phyloP scores from a whole-genome alignment of 768 basidiomycete genomes.

The Russula emetica region DNA sequence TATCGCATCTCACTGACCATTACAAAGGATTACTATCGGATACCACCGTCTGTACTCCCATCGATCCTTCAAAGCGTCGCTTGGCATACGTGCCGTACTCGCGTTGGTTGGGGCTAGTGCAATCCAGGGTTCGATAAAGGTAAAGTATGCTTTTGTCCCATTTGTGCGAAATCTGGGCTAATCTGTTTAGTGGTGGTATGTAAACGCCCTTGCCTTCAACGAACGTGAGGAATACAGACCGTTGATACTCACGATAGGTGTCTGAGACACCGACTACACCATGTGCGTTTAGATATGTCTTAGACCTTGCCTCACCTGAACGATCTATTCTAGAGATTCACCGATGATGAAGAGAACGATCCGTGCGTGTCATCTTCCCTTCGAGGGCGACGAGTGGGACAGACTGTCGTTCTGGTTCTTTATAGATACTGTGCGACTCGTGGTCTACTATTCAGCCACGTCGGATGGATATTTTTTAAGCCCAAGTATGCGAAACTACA shows the following conservation, averaged over 20 bases:
- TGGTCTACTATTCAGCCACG: constrained; percentile 71
- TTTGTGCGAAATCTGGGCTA: not conserved
- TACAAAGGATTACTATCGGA: constrained; percentile 60
- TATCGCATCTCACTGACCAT: not conserved
- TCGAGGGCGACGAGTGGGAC: not conserved
- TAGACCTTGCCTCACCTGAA: not conserved
- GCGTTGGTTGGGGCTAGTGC: constrained; percentile 67
- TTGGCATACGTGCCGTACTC: constrained; percentile 52
- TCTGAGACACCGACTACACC: constrained; percentile 69
- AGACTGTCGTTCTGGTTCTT: not conserved
- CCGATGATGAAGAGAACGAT: constrained; percentile 63
- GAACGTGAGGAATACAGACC: not conserved
- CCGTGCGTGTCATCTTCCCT: constrained; percentile 42
- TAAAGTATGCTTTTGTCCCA: constrained; percentile 28
- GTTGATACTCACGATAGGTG: constrained; percentile 65
- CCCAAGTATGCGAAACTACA: constrained; percentile 59
- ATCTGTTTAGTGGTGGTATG: constrained; percentile 27
- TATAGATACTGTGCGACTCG: constrained; percentile 65
- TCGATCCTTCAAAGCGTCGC: constrained; percentile 56
- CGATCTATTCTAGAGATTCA: constrained; percentile 51
- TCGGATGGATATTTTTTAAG: constrained; percentile 86
- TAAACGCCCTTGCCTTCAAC: not conserved
- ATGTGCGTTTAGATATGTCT: constrained; percentile 41
- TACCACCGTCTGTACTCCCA: constrained; percentile 82
- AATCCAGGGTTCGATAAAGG: constrained; percentile 79